A percentile compares a stretch with the other conserved stretches of the same genome.
Conservation (phyloP, 1,284 basidiomycete genomes). For the Ustilago loliicola region DNA sequence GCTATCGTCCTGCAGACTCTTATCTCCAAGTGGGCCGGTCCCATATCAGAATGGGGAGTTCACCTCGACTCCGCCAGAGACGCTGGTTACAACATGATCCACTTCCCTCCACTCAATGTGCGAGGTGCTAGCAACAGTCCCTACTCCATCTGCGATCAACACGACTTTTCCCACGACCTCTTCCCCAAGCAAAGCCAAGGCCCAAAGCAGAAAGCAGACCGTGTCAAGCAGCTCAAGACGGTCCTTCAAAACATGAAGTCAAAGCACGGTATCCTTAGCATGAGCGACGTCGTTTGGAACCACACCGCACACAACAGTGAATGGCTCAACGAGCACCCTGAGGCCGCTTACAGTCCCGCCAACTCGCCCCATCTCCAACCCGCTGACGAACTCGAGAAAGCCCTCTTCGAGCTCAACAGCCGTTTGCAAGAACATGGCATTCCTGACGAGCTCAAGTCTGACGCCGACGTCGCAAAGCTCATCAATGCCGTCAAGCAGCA, state of each 20-base stretch:
- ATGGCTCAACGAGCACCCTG: slow-evolving; percentile 67
- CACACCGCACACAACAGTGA: slow-evolving; percentile 63
- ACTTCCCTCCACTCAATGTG: slow-evolving; percentile 65
- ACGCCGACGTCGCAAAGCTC: slow-evolving; percentile 53
- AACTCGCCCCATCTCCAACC: slow-evolving; percentile 66
- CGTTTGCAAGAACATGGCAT: slow-evolving; percentile 41
- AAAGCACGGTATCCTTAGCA: slow-evolving; percentile 64
- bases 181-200: slow-evolving; percentile 48
- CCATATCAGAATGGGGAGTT: slow-evolving; percentile 57
- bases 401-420: slow-evolving; percentile 51
- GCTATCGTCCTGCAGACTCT: slow-evolving; percentile 63
- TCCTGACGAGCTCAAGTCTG: slow-evolving; percentile 51
- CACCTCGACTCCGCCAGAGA: slow-evolving; percentile 61
- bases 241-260: slow-evolving; percentile 49
- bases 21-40: slow-evolving; percentile 67
- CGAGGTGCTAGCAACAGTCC: slow-evolving; percentile 61
- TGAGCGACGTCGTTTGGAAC: slow-evolving; percentile 65
- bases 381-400: slow-evolving; percentile 63
- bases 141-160: slow-evolving; percentile 64
- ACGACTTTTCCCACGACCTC: slow-evolving; percentile 60
- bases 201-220: slow-evolving; percentile 36
- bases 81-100: slow-evolving; percentile 67
- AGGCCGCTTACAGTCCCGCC: slow-evolving; percentile 61
- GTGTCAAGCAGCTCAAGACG: slow-evolving; percentile 42
- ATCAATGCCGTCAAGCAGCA: slow-evolving; percentile 57